Base-by-base conservation (phyloP, 192 early-diverging fungal genomes). In the Coemansia sp. region DNA sequence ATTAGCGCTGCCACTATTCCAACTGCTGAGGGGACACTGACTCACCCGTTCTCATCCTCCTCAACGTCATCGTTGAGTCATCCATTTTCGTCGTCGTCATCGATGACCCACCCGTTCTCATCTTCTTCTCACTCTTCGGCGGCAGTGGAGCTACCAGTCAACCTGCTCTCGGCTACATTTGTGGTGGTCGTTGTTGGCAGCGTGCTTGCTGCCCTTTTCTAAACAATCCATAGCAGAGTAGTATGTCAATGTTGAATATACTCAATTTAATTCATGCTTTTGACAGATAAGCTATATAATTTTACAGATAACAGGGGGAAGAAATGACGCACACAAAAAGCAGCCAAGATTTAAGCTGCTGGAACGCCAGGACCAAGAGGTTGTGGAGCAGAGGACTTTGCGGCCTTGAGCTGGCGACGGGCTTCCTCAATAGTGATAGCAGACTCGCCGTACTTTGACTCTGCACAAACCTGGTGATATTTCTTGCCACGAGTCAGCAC, bases 401-500 rank as follows among this genome's bases (percentile, higher is more conserved):
- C 62, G n/a, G 74, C 63, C 25, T 75, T 74, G 48, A 77, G 44
- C 72, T 74, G 75, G 41, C 80, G 72, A 1, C 75, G 70, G 17
- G 80, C 80, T 55, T 82, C 80, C 21, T 82, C 80, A 42, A 82
- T 63, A 2, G 72, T 64, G 15, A 82, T 64, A 0, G 80, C 80
- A 11, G 63, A 63, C 66, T 82, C 75, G 59, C 75, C 80, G 51
- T 82, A 82, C 63, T 82, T 82, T 50, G 73, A 69, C 71, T 84
- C 82, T 15, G 82, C 82, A 36, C 82, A 84, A 1, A 60, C 6
- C 61, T 79, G 77, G 53, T 84, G 82, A 37, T 84, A 84, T 62
- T 84, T 84, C 62, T 79, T 79, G 67, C 77, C 77, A 3, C 82
- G 71, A 7, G 82, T 84, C 68, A 84, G 23, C 64, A 84, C 82